Base-by-base conservation (phyloP, 345 rosid species). In the Raphanus raphanistrum region DNA sequence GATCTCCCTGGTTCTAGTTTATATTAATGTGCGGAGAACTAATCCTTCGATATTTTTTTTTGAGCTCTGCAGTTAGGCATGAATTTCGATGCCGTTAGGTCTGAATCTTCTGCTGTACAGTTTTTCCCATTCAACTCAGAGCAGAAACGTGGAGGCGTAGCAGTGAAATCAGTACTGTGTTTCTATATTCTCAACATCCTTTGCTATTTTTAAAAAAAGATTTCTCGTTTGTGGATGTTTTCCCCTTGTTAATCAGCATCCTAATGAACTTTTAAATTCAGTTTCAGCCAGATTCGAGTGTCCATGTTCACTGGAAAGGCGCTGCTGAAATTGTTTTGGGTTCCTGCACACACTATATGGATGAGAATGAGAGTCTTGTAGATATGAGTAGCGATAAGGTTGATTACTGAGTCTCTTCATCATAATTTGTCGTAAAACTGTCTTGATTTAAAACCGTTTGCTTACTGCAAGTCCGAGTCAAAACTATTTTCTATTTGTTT, bases 231-330 rank as follows among this genome's bases (percentile, higher is more conserved):
- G 27, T 57, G 27, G 72, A 15, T 55, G 58, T 26, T 80, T 41
- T 59, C 8, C 59, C 43, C 4, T 54, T 62, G 60, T 38, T 27
- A 54, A 4, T 69, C 38, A 38, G 36, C 66, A 67, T n/a, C 25
- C 17, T 63, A 26, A 48, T 29, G 12, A 57, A 57, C 63, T 21
- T 68, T 36, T 68, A 36, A 50, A n/a, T 36, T 70, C 27, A 41
- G 7, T 68, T 74, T 32, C 86, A 93, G 99, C 54, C 85, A 21
- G 88, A 89, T 81, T 86, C 88, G 26, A 73, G 84, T 77, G 92
- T 95, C 75, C 90, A 59, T 70, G 84, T 95, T 86, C 90, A 95
- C 78, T 95, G 98, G 99, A 95, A 95, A 86, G 99, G 99, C 10
- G 99, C 97, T 58, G 99, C 99, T 12, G 99, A 95, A 88, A 90